Percentiles rank a stretch among this genome's conserved stretches.
Evolutionary conservation across 768 basidiomycete genomes (phyloP).

Genomic region (Termitomyces titanicus): DNA sequence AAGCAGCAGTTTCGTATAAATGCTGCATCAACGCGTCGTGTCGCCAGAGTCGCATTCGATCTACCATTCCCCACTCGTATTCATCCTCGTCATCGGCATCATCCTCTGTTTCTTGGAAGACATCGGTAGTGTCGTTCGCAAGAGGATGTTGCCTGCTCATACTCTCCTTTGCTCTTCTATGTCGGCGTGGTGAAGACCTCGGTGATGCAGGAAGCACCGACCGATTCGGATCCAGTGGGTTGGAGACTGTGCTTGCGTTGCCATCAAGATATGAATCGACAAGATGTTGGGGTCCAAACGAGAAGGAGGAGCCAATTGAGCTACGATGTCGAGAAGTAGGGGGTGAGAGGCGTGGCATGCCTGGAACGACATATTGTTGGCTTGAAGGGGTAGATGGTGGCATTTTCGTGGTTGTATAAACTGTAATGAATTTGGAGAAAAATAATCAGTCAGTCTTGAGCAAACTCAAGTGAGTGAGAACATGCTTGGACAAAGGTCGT

Average conservation of each 20-base stretch:
- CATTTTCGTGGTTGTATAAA: conserved; percentile 18
- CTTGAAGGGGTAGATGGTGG: conserved; percentile 49
- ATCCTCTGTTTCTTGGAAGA: conserved; percentile 67
- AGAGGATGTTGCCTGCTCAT: conserved; percentile 58
- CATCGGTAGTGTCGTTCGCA: conserved; percentile 73
- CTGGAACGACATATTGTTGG: conserved; percentile 37
- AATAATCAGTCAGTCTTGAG: not conserved
- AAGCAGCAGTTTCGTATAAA: conserved; percentile 93
- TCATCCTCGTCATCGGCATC: conserved; percentile 55
- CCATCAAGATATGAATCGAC: conserved; percentile 68
- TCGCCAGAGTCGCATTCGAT: conserved; percentile 94
- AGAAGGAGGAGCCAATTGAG: conserved; percentile 79
- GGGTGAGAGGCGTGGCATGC: conserved; percentile 51
- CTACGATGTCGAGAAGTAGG: conserved; percentile 57
- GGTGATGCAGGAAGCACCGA: conserved; percentile 76
- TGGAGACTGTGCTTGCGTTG: conserved; percentile 58
- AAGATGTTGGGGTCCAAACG: conserved; percentile 76
- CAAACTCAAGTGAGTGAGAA: not conserved
- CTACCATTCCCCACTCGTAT: conserved; percentile 83
- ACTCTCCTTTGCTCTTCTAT: conserved; percentile 52
- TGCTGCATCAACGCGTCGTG: conserved; percentile 99
- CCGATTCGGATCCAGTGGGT: conserved; percentile 72
- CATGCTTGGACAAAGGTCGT: not conserved
- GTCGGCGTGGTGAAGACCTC: conserved; percentile 59
- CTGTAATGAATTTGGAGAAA: not conserved